Base-by-base conservation (phyloP, 2,329 filamentous ascomycete genomes). In the Penicillium sp. region DNA sequence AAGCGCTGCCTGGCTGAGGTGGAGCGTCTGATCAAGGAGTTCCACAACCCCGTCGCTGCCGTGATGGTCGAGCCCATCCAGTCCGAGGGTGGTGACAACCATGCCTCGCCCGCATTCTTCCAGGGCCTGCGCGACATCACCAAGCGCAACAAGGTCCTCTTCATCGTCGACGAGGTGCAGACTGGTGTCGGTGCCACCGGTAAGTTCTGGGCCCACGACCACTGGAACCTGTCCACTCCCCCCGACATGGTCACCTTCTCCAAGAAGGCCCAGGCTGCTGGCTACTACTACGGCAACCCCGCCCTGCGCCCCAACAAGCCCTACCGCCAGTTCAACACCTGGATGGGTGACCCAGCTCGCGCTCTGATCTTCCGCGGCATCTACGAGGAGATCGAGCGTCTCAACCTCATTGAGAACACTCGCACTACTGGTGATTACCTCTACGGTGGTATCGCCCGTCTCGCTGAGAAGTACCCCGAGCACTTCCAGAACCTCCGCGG, bases 291-390 rank as follows among this genome's bases (percentile, higher is more conserved):
- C 71, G 88, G 88, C 57, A 87, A 94, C 80, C 82, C 84, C 9
- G 85, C 84, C 39, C 81, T 96, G 63, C 82, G 89, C 11, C 91
- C 91, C 59, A 96, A 96, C 80, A 92, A 92, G 82, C 89, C 92
- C 6, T 96, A 96, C 81, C 87, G 91, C 58, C 91, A 96, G 77
- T 96, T 96, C 82, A 96, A 96, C 81, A 96, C 91, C 45, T 96
- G 91, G 91, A 95, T 96, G 88, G 91, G 91, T 67, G 91, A 96
- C 77, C 91, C 91, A 14, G 87, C 88, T 13, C 86, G 90, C 56
- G 90, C 89, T 14, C 78, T 96, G 56, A 81, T 96, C 62, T 96
- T 95, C 86, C 85, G 89, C 60, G 88, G 85, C 67, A 96, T 96
- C 76, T 84, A 93, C 69, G 76, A 89, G 55, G 91, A 96, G 78